Base-by-base conservation (phyloP, 2,329 filamentous ascomycete species). In the Pseudogymnoascus verrucosus region DNA sequence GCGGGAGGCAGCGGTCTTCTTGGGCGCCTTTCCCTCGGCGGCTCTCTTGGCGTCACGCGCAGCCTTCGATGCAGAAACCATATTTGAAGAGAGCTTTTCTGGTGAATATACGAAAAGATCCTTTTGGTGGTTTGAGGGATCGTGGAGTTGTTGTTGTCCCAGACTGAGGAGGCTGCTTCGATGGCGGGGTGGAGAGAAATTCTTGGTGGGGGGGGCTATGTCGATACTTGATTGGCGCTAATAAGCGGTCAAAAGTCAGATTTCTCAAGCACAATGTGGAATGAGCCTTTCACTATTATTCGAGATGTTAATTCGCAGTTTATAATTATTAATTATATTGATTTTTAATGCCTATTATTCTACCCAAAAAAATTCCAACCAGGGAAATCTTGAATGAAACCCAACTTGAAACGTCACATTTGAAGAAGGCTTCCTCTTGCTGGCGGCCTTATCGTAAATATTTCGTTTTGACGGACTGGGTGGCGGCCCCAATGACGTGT, bases 1-100 rank as follows among this genome's bases (percentile, higher is more conserved):
- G 65, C 78, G 74, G 62, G 86, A 88, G 70, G 88, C 84, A 68
- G 86, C 84, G 21, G 88, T 88, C 84, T 93, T 93, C 80, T 90
- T 89, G 71, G 88, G 86, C 74, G 84, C 84, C 77, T 88, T 89
- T 76, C 89, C 90, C 60, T 90, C 82, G 73, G 84, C 85, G 69
- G 84, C 84, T 81, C 86, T 87, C 81, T 88, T 88, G 65, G 86
- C 86, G 68, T 89, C 82, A 76, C 87, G 82, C 81, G 88, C 89
- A 71, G 88, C 85, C 78, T 89, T 89, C 74, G 86, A 86, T 67
- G 85, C 79, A 66, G 86, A 89, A 74, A 87, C 81, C 85, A 89
- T 89, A 51, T 75, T 85, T 78, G 65, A 44, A 61, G 12, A 23
- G 61, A 51, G n/a, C 37, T 44, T 39, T 62, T 44, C 28, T 42